Evolutionary conservation across 805 yeast genomes (phyloP), one percentile per base, ranked within the genome.

Genomic region (Brettanomyces naardenensis): DNA sequence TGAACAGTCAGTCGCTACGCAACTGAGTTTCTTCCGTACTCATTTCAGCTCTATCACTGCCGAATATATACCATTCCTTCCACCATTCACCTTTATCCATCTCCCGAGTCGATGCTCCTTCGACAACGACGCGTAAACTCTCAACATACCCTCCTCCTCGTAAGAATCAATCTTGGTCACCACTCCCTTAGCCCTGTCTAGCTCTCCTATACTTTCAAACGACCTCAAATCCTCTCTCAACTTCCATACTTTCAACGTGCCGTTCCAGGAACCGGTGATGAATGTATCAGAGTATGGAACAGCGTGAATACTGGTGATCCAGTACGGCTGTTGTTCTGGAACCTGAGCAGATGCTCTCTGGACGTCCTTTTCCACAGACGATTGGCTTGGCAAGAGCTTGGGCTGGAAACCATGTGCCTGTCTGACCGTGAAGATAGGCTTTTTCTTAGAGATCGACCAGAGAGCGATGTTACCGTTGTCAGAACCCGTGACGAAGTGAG

Each of bases 371-470:
- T 71, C 80, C 19, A 74, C 80, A 3, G 83, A 74, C 1, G 80
- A 68, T 39, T 75, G 72, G 13, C 67, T 69, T 32, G 73, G 53
- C 7, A 73, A 61, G 27, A 54, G 43, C 1, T 52, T 31, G 2
- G 71, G 67, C 10, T 64, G 59, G 14, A 78, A 54, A 2, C 97
- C 98, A 58, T 92, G 98, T 2, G 90, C 84, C 35, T 68, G 61
- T 51, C 92, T 72, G 44, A 71, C 61, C 2, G 78, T 76, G 57
- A 60, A 80, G 21, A 84, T 62, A 13, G 97, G 94, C 61, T 87
- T 89, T 72, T 92, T 92, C 63, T 87, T 87, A 19, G 85, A 79
- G 40, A 82, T 63, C 3, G 95, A 78, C 98, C 98, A 92, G 44
- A 92, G 66, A n/a, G 85, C 65, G 23, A 92, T 62, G 53, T 77